Percentiles rank a stretch among this genome's conserved stretches.
phyloP scores from a whole-genome alignment of 1,284 basidiomycete genomes.

The Ganoderma lingzhi region DNA sequence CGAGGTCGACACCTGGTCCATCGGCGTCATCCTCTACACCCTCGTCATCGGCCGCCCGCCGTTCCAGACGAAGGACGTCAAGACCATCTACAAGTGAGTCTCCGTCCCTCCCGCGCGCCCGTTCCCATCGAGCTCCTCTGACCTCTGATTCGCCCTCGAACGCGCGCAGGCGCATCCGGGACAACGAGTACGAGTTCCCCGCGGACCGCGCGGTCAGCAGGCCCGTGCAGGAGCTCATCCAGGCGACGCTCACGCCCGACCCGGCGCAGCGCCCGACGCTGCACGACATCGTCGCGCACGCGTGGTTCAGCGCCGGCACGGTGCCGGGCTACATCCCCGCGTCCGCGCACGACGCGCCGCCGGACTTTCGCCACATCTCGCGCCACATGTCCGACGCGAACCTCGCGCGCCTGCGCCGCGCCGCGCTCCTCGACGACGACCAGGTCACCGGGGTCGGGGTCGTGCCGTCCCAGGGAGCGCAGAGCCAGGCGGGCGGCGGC shows the following conservation, averaged over 20 bases:
- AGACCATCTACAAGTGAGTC: constrained; percentile 89
- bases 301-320: constrained; percentile 86
- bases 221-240: constrained; percentile 83
- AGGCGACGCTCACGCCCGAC: constrained; percentile 86
- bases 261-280: constrained; percentile 85
- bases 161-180: constrained; percentile 81
- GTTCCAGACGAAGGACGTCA: constrained; percentile 98
- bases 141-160: neutral
- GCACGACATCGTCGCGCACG: constrained; percentile 86
- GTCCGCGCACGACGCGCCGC: constrained; percentile 77
- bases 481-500: too few species aligned
- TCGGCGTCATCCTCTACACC: constrained; percentile 97
- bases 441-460: constrained; percentile 41
- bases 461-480: constrained; percentile 37
- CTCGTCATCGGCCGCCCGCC: constrained; percentile 94
- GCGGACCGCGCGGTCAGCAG: constrained; percentile 75
- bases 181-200: constrained; percentile 96
- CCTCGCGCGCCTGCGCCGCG: constrained; percentile 69
- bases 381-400: constrained; percentile 73
- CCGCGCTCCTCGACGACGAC: constrained; percentile 69
- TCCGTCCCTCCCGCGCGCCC: neutral
- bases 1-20: constrained; percentile 98
- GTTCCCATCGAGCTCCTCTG: too few species aligned
- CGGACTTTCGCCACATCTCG: constrained; percentile 79
- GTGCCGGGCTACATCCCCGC: constrained; percentile 85